A percentile compares a stretch with the other conserved stretches of the same genome.
Evolutionary conservation across 148 eudicot species (phyloP).

Genomic region (Heliosperma pusillum): DNA sequence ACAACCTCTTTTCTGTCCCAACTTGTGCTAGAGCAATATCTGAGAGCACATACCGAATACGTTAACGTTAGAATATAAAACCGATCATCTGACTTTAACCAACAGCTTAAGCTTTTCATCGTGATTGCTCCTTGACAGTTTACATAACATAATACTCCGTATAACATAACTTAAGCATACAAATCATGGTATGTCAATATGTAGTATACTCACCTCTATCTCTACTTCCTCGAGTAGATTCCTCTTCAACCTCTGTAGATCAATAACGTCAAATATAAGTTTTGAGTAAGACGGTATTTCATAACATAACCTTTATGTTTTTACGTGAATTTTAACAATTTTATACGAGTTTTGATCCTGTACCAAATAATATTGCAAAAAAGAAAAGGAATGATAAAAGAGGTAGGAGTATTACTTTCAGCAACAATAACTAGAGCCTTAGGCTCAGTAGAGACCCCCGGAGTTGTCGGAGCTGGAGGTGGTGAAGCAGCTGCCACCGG

Average conservation of each 20-base stretch:
- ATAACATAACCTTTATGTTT: neutral
- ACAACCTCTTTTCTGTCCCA: constrained; percentile 60
- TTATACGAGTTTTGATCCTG: neutral
- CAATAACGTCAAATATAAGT: neutral
- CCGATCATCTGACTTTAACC: no score
- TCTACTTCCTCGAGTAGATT: constrained; percentile 16
- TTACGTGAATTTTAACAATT: neutral
- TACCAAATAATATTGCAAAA: neutral
- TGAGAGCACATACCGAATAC: constrained; percentile 21
- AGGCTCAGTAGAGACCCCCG: neutral
- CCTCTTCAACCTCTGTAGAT: constrained; percentile 23
- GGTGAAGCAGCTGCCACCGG: constrained; percentile 11
- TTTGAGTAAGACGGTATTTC: neutral
- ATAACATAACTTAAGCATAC: neutral
- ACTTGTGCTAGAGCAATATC: constrained; percentile 64
- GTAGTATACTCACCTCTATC: constrained; percentile 26
- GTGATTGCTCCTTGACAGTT: no score
- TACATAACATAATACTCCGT: neutral
- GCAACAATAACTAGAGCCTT: neutral
- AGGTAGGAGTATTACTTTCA: constrained; percentile 2
- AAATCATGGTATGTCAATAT: neutral
- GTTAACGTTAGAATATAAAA: no score
- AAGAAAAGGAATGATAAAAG: neutral
- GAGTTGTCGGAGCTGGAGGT: constrained; percentile 10
- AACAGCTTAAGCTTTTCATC: no score